Evolutionary conservation across 2,329 filamentous ascomycete genomes (phyloP).

Genomic region (Fusarium devonianum): DNA sequence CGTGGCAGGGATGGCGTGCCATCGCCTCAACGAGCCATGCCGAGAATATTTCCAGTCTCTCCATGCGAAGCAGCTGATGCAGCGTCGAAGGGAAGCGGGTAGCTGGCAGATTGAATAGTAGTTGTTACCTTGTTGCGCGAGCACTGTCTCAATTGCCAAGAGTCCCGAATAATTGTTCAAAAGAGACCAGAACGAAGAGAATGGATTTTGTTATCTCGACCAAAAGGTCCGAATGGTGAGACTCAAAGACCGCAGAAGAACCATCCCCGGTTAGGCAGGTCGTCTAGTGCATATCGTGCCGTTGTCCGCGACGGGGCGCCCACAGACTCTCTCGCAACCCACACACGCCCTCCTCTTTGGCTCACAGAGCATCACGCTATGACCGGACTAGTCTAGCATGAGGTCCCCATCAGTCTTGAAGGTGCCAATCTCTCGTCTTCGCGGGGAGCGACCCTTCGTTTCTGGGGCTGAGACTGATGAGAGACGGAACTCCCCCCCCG

Average conservation of each 20-base stretch:
- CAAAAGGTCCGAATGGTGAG: conserved; percentile 39
- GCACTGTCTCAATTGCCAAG: background rate
- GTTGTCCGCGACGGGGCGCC: conserved; percentile 25
- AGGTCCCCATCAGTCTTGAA: conserved; percentile 1
- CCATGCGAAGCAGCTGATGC: conserved; percentile 17
- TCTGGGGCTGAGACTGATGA: conserved; percentile 30
- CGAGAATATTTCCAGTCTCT: conserved; percentile 1
- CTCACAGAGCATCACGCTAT: conserved; percentile 13
- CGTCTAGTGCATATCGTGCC: conserved; percentile 17
- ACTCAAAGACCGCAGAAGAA: conserved; percentile 20
- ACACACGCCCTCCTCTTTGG: background rate
- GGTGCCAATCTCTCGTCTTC: conserved; percentile 27
- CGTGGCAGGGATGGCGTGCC: conserved; percentile 28
- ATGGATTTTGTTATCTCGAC: conserved; percentile 9
- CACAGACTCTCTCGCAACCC: background rate
- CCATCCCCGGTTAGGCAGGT: conserved; percentile 32
- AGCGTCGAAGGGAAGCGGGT: conserved; percentile 2
- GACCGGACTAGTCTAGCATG: conserved; percentile 22
- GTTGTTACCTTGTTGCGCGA: too few relatives aligned
- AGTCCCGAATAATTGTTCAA: background rate
- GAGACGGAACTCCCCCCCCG: conserved; percentile 19
- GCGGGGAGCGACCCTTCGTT: conserved; percentile 31
- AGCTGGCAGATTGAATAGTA: too few relatives aligned
- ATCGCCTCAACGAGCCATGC: background rate
- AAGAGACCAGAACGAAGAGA: conserved; percentile 14